Conservation (phyloP, 352 stramenopile genomes). For the Hyaloperonospora brassicae region DNA sequence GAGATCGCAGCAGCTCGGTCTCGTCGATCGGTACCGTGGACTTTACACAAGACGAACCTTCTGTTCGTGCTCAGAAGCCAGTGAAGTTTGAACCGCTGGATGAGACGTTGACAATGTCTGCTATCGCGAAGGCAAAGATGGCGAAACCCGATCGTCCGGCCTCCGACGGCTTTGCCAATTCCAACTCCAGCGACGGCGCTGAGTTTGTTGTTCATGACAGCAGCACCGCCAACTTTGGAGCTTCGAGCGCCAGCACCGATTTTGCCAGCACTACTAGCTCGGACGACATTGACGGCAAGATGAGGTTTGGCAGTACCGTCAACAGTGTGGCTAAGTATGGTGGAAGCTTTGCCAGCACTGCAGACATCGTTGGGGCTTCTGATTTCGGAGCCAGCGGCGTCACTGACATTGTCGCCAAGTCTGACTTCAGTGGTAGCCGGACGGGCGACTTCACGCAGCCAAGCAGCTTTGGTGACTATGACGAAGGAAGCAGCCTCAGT, state of each 20-base stretch:
- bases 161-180: conserved; percentile 13
- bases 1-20: conserved; percentile 26
- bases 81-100: conserved; percentile 28
- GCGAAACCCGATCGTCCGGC: conserved; percentile 5
- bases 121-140: conserved; percentile 12
- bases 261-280: conserved; percentile 28
- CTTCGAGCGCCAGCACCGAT: conserved; percentile 23
- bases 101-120: conserved; percentile 32
- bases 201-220: conserved; percentile 26
- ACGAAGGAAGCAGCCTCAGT: conserved; percentile 22
- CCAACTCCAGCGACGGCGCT: conserved; percentile 24
- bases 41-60: conserved; percentile 36
- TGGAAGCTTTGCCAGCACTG: conserved; percentile 12
- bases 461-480: conserved; percentile 11
- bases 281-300: conserved; percentile 27
- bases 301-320: conserved; percentile 20
- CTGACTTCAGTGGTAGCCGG: conserved; percentile 13
- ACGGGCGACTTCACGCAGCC: conserved; percentile 17
- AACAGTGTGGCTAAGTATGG: conserved; percentile 10
- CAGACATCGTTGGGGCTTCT: conserved; percentile 10
- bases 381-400: conserved; percentile 15
- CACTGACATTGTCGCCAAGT: conserved; percentile 8
- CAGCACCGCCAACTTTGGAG: conserved; percentile 17
- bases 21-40: conserved; percentile 55
- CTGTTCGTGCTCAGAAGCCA: conserved; percentile 22